phyloP scores from a whole-genome alignment of 176 grass and related monocot species.

The Cenchrus purpureus region DNA sequence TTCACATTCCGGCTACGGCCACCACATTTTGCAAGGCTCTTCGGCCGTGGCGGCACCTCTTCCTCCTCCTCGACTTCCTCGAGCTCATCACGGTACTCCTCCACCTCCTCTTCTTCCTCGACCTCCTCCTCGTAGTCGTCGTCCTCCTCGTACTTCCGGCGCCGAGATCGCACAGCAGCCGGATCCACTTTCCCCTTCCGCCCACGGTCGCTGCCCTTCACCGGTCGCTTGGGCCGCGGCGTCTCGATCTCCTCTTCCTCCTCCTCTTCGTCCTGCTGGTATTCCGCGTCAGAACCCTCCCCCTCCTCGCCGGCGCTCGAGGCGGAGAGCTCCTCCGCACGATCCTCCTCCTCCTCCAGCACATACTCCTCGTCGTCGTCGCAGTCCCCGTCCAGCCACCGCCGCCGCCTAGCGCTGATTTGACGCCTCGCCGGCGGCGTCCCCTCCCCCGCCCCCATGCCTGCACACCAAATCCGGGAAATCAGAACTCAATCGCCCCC shows the following conservation, averaged over 20 bases:
- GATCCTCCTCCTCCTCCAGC: conserved; percentile 60
- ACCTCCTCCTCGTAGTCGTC: conserved; percentile 50
- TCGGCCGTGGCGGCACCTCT: neutral
- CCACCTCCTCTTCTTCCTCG: conserved; percentile 41
- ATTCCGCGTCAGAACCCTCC: conserved; percentile 39
- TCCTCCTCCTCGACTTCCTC: conserved; percentile 42
- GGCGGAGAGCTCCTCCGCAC: conserved; percentile 41
- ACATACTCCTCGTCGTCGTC: conserved; percentile 61
- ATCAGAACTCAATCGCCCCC: conserved; percentile 48
- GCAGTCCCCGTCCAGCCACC: conserved; percentile 38
- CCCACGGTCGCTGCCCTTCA: neutral
- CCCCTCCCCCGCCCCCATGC: conserved; percentile 64
- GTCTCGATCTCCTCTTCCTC: conserved; percentile 49
- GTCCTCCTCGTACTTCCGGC: conserved; percentile 47
- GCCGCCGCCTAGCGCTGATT: conserved; percentile 29
- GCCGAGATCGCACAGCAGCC: conserved; percentile 36
- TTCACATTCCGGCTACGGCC: neutral
- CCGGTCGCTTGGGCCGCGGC: conserved; percentile 6
- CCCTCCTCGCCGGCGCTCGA: conserved; percentile 45
- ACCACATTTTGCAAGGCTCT: neutral
- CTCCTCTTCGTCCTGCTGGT: conserved; percentile 40
- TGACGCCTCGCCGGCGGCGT: conserved; percentile 35
- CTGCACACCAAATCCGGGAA: conserved; percentile 39
- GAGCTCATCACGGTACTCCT: neutral
- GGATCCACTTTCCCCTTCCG: conserved; percentile 33